Conservation (phyloP, 1,284 basidiomycete genomes). For the Limonomyces culmigenus region DNA sequence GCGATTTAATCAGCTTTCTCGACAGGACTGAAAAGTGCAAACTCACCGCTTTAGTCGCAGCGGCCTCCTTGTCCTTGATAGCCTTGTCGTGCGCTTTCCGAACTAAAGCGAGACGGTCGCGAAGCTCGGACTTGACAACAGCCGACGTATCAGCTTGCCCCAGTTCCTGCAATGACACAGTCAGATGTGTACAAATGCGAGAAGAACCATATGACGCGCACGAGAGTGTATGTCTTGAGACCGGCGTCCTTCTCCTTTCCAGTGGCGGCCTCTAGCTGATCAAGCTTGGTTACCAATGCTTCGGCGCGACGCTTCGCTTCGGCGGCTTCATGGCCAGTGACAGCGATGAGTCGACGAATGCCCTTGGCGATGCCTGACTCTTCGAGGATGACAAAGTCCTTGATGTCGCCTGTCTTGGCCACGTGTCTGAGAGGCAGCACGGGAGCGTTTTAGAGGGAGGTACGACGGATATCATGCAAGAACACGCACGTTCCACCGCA, state of each 20-base stretch:
- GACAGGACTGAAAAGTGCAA: neutral
- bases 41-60: constrained; percentile 64
- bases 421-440: constrained; percentile 51
- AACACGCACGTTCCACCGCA: constrained; percentile 80
- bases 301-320: constrained; percentile 63
- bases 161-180: constrained; percentile 52
- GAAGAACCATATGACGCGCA: constrained; percentile 23
- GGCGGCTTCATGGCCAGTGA: constrained; percentile 88
- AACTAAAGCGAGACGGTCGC: constrained; percentile 53
- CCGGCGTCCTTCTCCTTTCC: constrained; percentile 76
- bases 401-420: constrained; percentile 88
- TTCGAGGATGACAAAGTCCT: constrained; percentile 86
- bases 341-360: constrained; percentile 84
- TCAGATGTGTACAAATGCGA: neutral
- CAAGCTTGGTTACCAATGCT: constrained; percentile 47
- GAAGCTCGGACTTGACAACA: constrained; percentile 67
- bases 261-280: constrained; percentile 42
- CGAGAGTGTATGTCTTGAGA: constrained; percentile 69
- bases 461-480: too few relatives aligned
- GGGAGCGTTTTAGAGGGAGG: constrained; percentile 3
- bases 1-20: neutral
- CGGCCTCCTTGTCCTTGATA: constrained; percentile 67
- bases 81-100: constrained; percentile 80
- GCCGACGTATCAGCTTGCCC: constrained; percentile 81
- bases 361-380: constrained; percentile 98